phyloP scores from a whole-genome alignment of 2,329 filamentous ascomycete species.

The Tolypocladium inflatum region DNA sequence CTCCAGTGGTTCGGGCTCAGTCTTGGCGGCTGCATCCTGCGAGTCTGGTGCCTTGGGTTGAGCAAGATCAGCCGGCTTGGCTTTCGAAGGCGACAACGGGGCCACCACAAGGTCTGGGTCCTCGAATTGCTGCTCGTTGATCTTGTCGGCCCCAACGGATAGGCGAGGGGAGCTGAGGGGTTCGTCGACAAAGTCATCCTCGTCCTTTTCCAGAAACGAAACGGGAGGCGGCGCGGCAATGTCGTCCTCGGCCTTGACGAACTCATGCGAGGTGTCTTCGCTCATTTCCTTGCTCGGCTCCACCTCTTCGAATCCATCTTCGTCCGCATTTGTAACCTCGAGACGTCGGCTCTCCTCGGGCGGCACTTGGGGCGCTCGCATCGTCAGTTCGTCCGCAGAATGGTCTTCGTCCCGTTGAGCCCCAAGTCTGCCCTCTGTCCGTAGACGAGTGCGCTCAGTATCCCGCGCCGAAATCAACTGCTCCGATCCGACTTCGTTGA shows the following conservation, averaged over 20 bases:
- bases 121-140: slow-evolving; percentile 42
- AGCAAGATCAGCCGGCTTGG: slow-evolving; percentile 10
- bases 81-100: slow-evolving; percentile 44
- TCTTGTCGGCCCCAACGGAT: slow-evolving; percentile 48
- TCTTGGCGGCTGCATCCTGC: not conserved
- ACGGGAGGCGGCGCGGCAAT: slow-evolving; percentile 22
- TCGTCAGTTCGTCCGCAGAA: slow-evolving; percentile 49
- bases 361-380: slow-evolving; percentile 41
- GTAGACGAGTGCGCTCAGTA: slow-evolving; percentile 68
- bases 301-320: slow-evolving; percentile 93
- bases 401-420: slow-evolving; percentile 28
- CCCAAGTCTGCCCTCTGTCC: slow-evolving; percentile 62
- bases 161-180: slow-evolving; percentile 61
- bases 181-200: slow-evolving; percentile 71
- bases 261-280: slow-evolving; percentile 62
- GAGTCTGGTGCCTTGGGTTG: not conserved
- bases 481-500: slow-evolving; percentile 88
- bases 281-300: slow-evolving; percentile 58
- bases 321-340: slow-evolving; percentile 71
- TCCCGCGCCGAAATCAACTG: slow-evolving; percentile 75
- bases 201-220: slow-evolving; percentile 39
- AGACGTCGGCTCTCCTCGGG: slow-evolving; percentile 58
- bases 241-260: slow-evolving; percentile 51
- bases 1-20: not conserved
- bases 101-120: slow-evolving; percentile 47